Percentiles rank a stretch among this genome's conserved stretches.
Conservation (phyloP, 1,284 basidiomycete species). For the Xanthoconium separans region DNA sequence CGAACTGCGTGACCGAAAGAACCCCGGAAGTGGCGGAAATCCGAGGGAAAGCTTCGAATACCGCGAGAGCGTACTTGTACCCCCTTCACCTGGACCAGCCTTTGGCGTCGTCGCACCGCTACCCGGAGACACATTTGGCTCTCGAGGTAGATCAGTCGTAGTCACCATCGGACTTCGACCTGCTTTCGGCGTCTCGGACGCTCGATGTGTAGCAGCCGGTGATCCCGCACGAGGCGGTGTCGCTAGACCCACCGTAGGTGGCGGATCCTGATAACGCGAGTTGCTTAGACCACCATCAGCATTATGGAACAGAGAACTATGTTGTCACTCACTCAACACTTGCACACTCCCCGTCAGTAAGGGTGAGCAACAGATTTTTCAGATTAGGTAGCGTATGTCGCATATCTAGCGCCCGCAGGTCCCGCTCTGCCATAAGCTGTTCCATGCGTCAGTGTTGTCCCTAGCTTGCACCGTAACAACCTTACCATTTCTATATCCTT, state of each 20-base stretch:
- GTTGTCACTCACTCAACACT: slow-evolving; percentile 43
- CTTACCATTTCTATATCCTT: slow-evolving; percentile 94
- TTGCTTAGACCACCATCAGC: slow-evolving; percentile 24
- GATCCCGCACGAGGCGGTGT: slow-evolving; percentile 27
- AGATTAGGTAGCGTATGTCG: slow-evolving; percentile 96
- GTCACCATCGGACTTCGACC: slow-evolving; percentile 33
- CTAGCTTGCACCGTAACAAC: slow-evolving; percentile 9
- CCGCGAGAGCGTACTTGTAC: slow-evolving; percentile 29
- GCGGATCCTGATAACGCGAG: slow-evolving; percentile 22
- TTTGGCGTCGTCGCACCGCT: slow-evolving; percentile 59
- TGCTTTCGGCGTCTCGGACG: slow-evolving; percentile 32
- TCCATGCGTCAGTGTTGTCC: slow-evolving; percentile 11
- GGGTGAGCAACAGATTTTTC: slow-evolving; percentile 88
- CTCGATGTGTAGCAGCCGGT: slow-evolving; percentile 16
- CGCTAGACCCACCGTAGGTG: slow-evolving; percentile 24
- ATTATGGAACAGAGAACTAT: not conserved
- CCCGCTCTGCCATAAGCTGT: slow-evolving; percentile 87
- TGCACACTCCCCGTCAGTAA: slow-evolving; percentile 65
- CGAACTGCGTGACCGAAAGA: slow-evolving; percentile 60
- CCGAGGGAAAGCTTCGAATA: slow-evolving; percentile 50
- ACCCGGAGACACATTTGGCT: slow-evolving; percentile 40
- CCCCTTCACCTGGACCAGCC: slow-evolving; percentile 28
- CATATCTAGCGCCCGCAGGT: slow-evolving; percentile 87
- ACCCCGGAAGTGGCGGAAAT: slow-evolving; percentile 61
- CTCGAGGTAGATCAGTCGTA: slow-evolving; percentile 29